phyloP scores from a whole-genome alignment of 768 basidiomycete species.

The Rhodotorula sphaerocarpa region DNA sequence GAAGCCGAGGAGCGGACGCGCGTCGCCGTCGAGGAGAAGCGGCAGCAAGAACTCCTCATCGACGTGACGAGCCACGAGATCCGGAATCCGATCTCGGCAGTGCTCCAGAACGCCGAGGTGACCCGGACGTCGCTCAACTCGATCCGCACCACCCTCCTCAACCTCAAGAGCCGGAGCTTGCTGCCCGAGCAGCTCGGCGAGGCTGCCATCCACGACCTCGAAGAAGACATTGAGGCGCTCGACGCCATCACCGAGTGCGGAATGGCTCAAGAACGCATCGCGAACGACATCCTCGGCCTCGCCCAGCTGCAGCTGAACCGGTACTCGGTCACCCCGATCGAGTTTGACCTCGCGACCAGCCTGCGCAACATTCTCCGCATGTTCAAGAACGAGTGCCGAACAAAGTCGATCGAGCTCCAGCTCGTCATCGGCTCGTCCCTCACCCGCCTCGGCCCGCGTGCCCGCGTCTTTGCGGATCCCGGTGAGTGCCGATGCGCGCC shows the following conservation, averaged over 20 bases:
- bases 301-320: constrained; percentile 42
- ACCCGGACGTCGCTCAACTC: constrained; percentile 16
- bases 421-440: constrained; percentile 41
- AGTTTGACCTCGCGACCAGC: constrained; percentile 41
- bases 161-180: background rate
- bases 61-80: constrained; percentile 41
- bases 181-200: constrained; percentile 12
- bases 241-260: constrained; percentile 29
- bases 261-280: constrained; percentile 40
- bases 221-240: constrained; percentile 41
- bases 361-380: constrained; percentile 41
- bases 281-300: constrained; percentile 41
- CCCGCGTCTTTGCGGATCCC: constrained; percentile 26
- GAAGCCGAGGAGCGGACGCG: constrained; percentile 39
- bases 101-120: constrained; percentile 39
- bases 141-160: background rate
- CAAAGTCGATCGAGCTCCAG: constrained; percentile 42
- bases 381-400: constrained; percentile 42
- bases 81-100: constrained; percentile 42
- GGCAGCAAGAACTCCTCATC: constrained; percentile 44
- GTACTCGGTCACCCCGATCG: constrained; percentile 41
- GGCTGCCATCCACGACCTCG: constrained; percentile 40
- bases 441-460: constrained; percentile 30
- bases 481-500: constrained; percentile 1
- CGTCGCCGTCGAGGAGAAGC: constrained; percentile 43